A percentile compares a stretch with the other conserved stretches of the same genome.
Evolutionary conservation across 176 grass and related monocot species (phyloP).

Genomic region (Cocos nucifera): DNA sequence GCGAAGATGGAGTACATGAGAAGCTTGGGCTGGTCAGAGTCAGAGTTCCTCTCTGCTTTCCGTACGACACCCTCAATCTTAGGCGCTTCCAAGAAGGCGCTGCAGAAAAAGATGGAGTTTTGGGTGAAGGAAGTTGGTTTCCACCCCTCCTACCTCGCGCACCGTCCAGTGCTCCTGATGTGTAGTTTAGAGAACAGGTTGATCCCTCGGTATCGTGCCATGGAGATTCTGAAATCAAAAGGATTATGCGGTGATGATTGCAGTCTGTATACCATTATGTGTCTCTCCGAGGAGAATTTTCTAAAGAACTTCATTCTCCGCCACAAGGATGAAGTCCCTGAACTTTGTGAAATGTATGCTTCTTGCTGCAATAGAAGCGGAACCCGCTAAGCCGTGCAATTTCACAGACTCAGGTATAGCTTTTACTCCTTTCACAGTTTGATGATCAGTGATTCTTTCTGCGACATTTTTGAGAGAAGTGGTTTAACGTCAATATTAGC

Average conservation of each 20-base stretch:
- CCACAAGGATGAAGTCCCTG: slow-evolving; percentile 25
- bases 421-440: no score
- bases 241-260: slow-evolving; percentile 4
- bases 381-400: not conserved
- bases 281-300: slow-evolving; percentile 10
- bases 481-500: no score
- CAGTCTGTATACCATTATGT: not conserved
- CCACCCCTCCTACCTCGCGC: slow-evolving; percentile 3
- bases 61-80: not conserved
- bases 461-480: no score
- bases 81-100: not conserved
- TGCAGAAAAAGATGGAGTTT: slow-evolving; percentile 44
- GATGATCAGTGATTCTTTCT: no score
- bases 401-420: no score
- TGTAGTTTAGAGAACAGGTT: slow-evolving; percentile 46
- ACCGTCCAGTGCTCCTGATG: slow-evolving; percentile 20
- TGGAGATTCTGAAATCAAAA: slow-evolving; percentile 24
- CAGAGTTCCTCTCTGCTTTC: not conserved
- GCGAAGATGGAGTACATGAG: slow-evolving; percentile 6
- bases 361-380: not conserved
- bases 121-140: slow-evolving; percentile 18
- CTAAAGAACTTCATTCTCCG: slow-evolving; percentile 26
- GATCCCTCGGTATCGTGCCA: slow-evolving; percentile 22
- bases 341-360: slow-evolving; percentile 27
- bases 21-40: slow-evolving; percentile 16